Conservation (phyloP, 2,329 filamentous ascomycete species). For the Eutypa lata region DNA sequence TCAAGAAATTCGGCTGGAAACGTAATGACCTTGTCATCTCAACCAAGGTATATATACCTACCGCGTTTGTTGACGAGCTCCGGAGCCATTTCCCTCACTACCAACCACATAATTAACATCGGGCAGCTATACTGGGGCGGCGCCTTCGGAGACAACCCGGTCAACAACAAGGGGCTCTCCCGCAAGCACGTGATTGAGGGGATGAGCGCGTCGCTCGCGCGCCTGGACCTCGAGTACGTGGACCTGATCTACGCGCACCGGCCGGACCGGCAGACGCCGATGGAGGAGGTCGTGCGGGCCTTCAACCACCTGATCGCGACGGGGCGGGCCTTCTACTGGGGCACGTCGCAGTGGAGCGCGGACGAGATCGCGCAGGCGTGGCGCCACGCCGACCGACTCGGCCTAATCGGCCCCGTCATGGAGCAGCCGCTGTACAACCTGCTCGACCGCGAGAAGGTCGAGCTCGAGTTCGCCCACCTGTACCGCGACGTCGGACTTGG, state of each 20-base stretch:
- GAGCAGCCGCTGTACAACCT: conserved; percentile 69
- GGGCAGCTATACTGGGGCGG: conserved; percentile 61
- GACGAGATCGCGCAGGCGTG: conserved; percentile 63
- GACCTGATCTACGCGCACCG: conserved; percentile 69
- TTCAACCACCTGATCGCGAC: conserved; percentile 69
- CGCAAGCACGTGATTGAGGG: conserved; percentile 70
- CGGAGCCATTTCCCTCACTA: neutral
- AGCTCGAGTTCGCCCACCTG: conserved; percentile 58
- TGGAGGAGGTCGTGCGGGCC: conserved; percentile 67
- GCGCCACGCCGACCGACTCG: conserved; percentile 57
- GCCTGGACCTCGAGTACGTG: conserved; percentile 58
- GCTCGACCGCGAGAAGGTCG: conserved; percentile 59
- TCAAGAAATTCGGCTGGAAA: conserved; percentile 59
- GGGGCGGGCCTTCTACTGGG: conserved; percentile 70
- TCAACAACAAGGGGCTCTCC: conserved; percentile 66
- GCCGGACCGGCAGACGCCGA: conserved; percentile 64
- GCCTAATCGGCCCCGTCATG: conserved; percentile 60
- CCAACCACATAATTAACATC: neutral
- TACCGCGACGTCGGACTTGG: conserved; percentile 60
- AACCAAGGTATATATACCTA: conserved; percentile 50
- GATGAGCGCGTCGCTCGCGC: conserved; percentile 55
- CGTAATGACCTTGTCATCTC: conserved; percentile 59
- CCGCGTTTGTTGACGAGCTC: no score
- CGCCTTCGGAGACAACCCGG: conserved; percentile 56
- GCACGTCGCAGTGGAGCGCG: conserved; percentile 65